Evolutionary conservation across 345 rosid genomes (phyloP).

Genomic region (Syzygium aqueum): DNA sequence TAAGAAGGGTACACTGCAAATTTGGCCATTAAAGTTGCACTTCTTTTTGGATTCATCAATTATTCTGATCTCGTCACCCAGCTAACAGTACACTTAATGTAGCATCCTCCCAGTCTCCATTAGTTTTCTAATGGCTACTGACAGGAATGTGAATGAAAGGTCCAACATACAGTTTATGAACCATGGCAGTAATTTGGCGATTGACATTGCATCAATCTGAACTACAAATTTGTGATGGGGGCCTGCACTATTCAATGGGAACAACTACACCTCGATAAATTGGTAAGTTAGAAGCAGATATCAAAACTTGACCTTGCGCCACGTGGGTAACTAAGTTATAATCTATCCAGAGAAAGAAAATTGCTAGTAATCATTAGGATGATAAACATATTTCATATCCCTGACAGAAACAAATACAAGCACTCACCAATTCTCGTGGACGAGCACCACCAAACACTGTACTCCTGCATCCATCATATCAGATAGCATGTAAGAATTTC

Average conservation of each 20-base stretch:
- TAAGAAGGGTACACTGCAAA: not conserved
- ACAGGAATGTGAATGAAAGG: not conserved
- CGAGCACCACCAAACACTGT: slow-evolving; percentile 77
- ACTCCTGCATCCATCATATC: slow-evolving; percentile 42
- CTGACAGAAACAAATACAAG: slow-evolving; percentile 3
- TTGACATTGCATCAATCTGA: not conserved
- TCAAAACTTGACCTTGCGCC: not conserved
- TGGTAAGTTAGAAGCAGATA: not conserved
- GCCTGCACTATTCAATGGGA: not conserved
- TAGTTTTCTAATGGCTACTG: not conserved
- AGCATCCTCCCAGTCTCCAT: not conserved
- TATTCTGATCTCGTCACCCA: not conserved
- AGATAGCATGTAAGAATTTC: not conserved
- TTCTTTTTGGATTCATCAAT: not conserved
- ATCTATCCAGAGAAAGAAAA: not conserved
- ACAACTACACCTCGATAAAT: not conserved
- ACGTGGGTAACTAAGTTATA: not conserved
- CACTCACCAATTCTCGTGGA: slow-evolving; percentile 71
- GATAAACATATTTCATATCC: not conserved
- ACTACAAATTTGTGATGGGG: not conserved
- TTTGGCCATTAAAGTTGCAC: not conserved
- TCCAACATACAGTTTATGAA: not conserved
- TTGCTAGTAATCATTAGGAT: not conserved
- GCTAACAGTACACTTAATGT: not conserved
- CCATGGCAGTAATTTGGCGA: not conserved